Percentiles rank a stretch among this genome's conserved stretches.
These are phyloP conservation scores for Hyaloscypha finlandica DNA, from an alignment of 495 filamentous ascomycete species.

Conservation along the genomic window DNA sequence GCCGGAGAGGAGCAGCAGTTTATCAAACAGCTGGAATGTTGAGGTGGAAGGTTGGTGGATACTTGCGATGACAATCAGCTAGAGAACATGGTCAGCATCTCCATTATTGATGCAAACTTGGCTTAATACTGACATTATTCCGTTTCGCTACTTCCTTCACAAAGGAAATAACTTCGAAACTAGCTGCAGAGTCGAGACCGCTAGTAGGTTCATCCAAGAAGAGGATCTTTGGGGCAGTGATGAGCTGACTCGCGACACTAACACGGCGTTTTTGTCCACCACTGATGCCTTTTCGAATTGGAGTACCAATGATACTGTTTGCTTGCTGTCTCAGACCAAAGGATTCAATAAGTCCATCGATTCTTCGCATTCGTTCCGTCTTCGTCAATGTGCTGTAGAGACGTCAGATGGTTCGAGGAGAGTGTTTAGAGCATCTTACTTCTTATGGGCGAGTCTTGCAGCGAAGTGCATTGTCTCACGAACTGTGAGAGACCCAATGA, in stretches of 20 bases:
- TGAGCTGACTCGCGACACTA: slow-evolving; percentile 76
- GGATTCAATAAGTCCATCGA: slow-evolving; percentile 55
- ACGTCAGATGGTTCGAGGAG: slow-evolving; percentile 30
- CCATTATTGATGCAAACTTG: neutral
- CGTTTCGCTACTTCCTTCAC: slow-evolving; percentile 61
- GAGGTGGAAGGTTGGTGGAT: slow-evolving; percentile 82
- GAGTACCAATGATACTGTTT: slow-evolving; percentile 71
- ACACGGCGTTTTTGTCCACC: slow-evolving; percentile 79
- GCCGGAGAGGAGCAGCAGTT: slow-evolving; percentile 68
- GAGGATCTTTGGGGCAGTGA: slow-evolving; percentile 75
- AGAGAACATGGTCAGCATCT: slow-evolving; percentile 6
- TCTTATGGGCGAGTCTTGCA: slow-evolving; percentile 38
- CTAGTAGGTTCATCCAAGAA: slow-evolving; percentile 84
- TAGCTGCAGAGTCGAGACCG: slow-evolving; percentile 72
- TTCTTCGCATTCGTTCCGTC: slow-evolving; percentile 51
- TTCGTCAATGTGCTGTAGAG: slow-evolving; percentile 43
- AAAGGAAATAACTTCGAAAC: slow-evolving; percentile 67
- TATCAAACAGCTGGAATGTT: slow-evolving; percentile 78
- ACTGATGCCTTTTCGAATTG: slow-evolving; percentile 75
- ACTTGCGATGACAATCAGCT: slow-evolving; percentile 72
- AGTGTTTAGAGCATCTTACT: slow-evolving; percentile 14
- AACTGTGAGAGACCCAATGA: slow-evolving; percentile 77
- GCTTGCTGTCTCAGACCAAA: slow-evolving; percentile 68
- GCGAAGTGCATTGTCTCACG: slow-evolving; percentile 76
- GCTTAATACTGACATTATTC: slow-evolving; percentile 57